Conservation (phyloP, 2,329 filamentous ascomycete species). For the Ophiostoma triangulosporum region DNA sequence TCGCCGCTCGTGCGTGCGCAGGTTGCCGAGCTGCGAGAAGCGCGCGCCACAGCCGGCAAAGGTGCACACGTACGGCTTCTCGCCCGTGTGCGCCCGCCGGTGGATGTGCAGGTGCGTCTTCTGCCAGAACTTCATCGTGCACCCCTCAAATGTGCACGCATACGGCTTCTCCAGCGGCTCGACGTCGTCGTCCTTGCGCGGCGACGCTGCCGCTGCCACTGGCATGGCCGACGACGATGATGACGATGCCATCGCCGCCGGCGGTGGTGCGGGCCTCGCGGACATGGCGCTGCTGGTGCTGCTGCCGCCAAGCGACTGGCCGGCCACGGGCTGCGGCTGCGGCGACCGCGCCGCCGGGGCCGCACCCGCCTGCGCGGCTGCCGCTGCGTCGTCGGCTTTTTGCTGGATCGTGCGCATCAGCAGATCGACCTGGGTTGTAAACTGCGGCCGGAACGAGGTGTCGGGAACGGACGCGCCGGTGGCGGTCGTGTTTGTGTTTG, state of each 20-base stretch:
- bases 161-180: constrained; percentile 13
- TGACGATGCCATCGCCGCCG: no score
- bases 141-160: constrained; percentile 58
- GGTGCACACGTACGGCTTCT: constrained; percentile 63
- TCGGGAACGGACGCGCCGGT: constrained; percentile 1
- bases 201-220: background rate
- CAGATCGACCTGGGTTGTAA: constrained; percentile 72
- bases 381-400: constrained; percentile 31
- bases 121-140: constrained; percentile 73
- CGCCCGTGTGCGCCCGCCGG: constrained; percentile 72
- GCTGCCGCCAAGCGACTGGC: no score
- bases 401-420: constrained; percentile 81
- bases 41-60: constrained; percentile 48
- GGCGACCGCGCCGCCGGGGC: background rate
- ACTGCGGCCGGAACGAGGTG: constrained; percentile 32
- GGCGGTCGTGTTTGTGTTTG: constrained; percentile 18
- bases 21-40: constrained; percentile 83
- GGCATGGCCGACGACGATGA: no score
- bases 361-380: constrained; percentile 13
- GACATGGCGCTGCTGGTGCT: no score
- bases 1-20: constrained; percentile 80
- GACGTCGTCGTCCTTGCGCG: background rate
- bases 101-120: constrained; percentile 92
- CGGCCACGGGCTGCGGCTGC: background rate
- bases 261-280: no score